Percentiles rank a stretch among this genome's conserved stretches.
phyloP scores from a whole-genome alignment of 1,139 yeast species.

The Saccharomyces uvarum region DNA sequence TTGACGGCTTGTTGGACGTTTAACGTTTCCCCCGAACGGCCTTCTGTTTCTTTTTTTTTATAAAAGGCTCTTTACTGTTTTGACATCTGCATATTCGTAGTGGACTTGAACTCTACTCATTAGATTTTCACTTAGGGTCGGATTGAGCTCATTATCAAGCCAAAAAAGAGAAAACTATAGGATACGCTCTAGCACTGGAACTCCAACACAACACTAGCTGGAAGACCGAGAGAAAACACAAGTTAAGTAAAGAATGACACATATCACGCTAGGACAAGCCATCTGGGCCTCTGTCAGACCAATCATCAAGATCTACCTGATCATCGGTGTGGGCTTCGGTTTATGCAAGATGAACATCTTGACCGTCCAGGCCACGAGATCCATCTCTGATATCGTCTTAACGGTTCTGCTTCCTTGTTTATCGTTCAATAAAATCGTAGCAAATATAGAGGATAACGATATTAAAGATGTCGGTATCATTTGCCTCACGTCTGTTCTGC shows the following conservation, averaged over 20 bases:
- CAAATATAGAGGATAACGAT: constrained; percentile 62
- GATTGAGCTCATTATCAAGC: neutral
- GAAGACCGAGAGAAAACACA: neutral
- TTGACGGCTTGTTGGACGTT: neutral
- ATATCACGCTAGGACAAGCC: constrained; percentile 49
- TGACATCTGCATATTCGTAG: neutral
- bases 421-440: constrained; percentile 69
- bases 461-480: constrained; percentile 74
- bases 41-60: neutral
- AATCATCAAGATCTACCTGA: constrained; percentile 76
- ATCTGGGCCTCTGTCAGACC: constrained; percentile 86
- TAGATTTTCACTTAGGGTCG: neutral
- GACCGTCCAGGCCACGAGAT: constrained; percentile 69
- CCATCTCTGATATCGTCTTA: constrained; percentile 63
- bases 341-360: constrained; percentile 61
- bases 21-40: neutral
- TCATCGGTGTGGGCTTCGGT: constrained; percentile 63
- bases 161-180: neutral
- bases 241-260: neutral
- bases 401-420: constrained; percentile 71
- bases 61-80: neutral
- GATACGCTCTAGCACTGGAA: neutral
- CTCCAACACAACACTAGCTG: neutral
- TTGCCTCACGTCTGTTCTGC: constrained; percentile 37
- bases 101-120: neutral